Evolutionary conservation across 78 protist genomes (phyloP).

Genomic region (Dictyostelium citrinum): DNA sequence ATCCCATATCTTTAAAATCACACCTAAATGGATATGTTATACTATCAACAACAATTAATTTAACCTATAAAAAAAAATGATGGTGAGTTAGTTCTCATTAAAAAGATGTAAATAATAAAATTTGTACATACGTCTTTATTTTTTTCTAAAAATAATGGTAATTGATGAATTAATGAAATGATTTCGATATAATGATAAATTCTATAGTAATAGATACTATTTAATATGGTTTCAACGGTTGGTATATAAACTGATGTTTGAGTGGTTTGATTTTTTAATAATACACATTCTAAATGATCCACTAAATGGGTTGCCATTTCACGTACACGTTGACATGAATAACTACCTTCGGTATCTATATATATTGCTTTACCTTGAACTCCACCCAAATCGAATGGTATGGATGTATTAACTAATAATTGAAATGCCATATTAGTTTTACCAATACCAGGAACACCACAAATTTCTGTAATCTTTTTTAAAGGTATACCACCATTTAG

Average conservation of each 20-base stretch:
- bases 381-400: conserved; percentile 76
- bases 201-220: conserved; percentile 49
- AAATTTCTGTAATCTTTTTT: conserved; percentile 83
- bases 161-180: conserved; percentile 54
- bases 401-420: conserved; percentile 67
- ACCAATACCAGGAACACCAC: conserved; percentile 90
- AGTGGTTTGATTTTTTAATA: background rate
- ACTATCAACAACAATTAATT: conserved; percentile 80
- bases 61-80: background rate
- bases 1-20: conserved; percentile 51
- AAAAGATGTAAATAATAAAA: no score
- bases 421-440: conserved; percentile 90
- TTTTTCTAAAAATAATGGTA: conserved; percentile 37
- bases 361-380: conserved; percentile 81
- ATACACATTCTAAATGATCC: conserved; percentile 5
- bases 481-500: conserved; percentile 73
- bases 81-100: no score
- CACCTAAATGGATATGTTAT: conserved; percentile 86
- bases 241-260: background rate
- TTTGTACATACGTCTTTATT: conserved; percentile 17
- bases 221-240: conserved; percentile 27
- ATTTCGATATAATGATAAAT: conserved; percentile 82
- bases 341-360: conserved; percentile 91
- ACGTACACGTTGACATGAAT: conserved; percentile 27
- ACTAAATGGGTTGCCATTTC: conserved; percentile 77